Percentiles rank a stretch among this genome's conserved stretches.
These are phyloP conservation scores for Liriodendron chinense DNA, from an alignment of 164 flowering plant genomes.

Conservation along the genomic window DNA sequence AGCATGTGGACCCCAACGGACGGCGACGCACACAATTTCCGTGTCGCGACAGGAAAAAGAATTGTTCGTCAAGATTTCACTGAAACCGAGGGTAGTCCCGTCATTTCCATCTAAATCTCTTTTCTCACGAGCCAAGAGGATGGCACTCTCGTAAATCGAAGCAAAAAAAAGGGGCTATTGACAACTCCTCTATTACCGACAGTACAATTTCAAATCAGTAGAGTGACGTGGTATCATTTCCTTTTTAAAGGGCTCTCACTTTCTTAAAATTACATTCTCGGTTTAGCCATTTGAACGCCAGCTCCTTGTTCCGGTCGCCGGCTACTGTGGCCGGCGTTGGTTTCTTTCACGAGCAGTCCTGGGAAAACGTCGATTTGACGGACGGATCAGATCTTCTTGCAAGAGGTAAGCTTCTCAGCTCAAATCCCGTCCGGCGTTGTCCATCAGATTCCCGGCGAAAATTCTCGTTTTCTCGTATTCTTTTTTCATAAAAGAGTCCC, in stretches of 20 bases:
- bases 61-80: not conserved
- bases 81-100: not conserved
- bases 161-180: not conserved
- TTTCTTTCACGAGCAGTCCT: not conserved
- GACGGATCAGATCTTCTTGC: not conserved
- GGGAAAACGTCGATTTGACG: not conserved
- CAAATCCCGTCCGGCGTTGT: not conserved
- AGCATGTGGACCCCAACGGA: too few species aligned
- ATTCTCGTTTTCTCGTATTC: not conserved
- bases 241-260: not conserved
- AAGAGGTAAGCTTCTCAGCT: not conserved
- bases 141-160: conserved; percentile 1
- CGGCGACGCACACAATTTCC: too few species aligned
- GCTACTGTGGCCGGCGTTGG: not conserved
- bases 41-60: too few species aligned
- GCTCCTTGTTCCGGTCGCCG: not conserved
- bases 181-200: not conserved
- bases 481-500: not conserved
- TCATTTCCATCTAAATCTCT: not conserved
- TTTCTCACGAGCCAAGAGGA: not conserved
- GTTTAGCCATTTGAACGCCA: not conserved
- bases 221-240: not conserved
- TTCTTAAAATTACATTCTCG: not conserved
- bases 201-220: not conserved
- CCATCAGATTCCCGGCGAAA: not conserved